Percentiles rank a stretch among this genome's conserved stretches.
Conservation (phyloP, 2,329 filamentous ascomycete species). For the Colletotrichum sp. region DNA sequence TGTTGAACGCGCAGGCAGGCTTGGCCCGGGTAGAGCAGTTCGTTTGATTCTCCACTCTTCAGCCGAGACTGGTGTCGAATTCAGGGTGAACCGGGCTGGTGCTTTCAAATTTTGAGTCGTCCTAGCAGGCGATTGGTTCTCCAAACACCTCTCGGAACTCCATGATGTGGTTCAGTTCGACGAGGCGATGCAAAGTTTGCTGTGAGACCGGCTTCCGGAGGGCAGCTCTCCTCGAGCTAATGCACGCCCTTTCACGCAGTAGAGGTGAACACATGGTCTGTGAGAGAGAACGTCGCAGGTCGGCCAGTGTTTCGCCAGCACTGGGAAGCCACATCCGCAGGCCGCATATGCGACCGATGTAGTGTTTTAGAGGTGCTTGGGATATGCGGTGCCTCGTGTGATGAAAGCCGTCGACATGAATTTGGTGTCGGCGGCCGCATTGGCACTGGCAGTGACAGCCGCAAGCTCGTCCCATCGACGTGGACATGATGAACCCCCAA, state of each 20-base stretch:
- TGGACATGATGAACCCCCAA: background rate
- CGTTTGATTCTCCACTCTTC: background rate
- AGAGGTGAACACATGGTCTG: constrained; percentile 19
- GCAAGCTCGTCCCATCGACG: background rate
- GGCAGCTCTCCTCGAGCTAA: background rate
- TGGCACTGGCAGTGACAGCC: background rate
- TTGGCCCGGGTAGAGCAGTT: background rate
- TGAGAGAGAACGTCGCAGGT: background rate
- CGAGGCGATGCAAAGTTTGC: background rate
- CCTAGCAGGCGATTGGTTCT: background rate
- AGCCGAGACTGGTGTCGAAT: background rate
- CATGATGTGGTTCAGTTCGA: background rate
- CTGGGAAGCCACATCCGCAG: background rate
- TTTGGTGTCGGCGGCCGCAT: background rate
- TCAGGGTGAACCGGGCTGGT: background rate
- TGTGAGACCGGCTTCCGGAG: constrained; percentile 17
- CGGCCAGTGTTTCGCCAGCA: constrained; percentile 3
- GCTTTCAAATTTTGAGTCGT: background rate
- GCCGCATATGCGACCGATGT: background rate
- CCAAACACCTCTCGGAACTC: background rate
- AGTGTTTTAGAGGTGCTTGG: background rate
- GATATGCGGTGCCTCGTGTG: background rate
- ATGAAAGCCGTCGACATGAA: background rate
- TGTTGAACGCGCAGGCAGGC: background rate
- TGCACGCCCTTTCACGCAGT: background rate